These are phyloP conservation scores for Carex scoparia DNA, from an alignment of 176 grass and related monocot genomes.

Conservation along the genomic window DNA sequence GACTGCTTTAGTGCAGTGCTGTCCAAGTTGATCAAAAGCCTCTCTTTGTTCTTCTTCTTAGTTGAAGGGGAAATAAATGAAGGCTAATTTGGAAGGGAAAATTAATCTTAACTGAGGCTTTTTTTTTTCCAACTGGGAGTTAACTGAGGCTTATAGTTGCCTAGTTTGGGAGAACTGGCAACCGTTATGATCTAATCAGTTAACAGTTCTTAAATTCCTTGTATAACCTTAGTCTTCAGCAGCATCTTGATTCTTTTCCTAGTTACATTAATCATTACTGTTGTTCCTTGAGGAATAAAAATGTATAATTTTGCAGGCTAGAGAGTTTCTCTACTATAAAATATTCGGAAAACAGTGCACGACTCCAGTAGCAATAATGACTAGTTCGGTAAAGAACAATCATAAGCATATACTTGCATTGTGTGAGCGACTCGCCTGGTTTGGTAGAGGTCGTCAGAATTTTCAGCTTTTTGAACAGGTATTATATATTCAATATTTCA, in stretches of 20 bases:
- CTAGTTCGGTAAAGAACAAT: constrained; percentile 96
- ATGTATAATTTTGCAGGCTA: constrained; percentile 53
- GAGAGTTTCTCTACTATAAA: constrained; percentile 93
- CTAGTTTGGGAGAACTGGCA: neutral
- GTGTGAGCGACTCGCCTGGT: constrained; percentile 78
- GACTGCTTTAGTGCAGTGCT: neutral
- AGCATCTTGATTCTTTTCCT: neutral
- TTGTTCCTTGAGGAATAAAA: neutral
- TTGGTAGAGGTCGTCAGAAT: constrained; percentile 75
- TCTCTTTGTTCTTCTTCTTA: neutral
- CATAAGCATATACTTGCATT: constrained; percentile 74
- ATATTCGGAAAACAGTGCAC: constrained; percentile 83
- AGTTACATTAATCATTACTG: neutral
- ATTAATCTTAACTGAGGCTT: neutral
- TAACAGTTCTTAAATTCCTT: neutral
- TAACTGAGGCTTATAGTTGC: neutral
- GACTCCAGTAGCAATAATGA: constrained; percentile 96
- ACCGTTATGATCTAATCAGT: neutral
- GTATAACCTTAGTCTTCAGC: neutral
- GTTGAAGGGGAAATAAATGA: neutral
- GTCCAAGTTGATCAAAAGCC: neutral
- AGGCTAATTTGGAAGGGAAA: neutral
- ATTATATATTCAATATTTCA: constrained; percentile 11
- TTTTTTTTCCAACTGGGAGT: neutral
- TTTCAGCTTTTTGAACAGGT: constrained; percentile 95